Evolutionary conservation across 2,329 filamentous ascomycete genomes (phyloP).

Genomic region (Hypoxylon sp.): DNA sequence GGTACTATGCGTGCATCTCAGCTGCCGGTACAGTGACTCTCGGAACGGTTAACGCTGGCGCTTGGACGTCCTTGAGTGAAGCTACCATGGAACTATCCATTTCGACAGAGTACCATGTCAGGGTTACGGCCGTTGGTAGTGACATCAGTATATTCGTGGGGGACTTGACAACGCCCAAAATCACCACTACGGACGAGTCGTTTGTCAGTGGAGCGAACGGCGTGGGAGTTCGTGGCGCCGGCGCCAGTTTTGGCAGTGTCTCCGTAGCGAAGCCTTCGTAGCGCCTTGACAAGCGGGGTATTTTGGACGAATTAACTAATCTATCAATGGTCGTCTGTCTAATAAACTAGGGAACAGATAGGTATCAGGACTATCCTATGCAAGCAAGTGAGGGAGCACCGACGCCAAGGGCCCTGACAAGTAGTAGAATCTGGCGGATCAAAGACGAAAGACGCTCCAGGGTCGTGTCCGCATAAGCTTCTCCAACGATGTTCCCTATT

Average conservation of each 20-base stretch:
- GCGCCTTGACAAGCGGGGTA: no score
- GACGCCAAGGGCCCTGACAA: no score
- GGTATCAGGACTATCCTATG: no score
- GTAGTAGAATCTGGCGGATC: no score
- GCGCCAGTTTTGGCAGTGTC: constrained; percentile 40
- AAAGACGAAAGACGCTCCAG: no score
- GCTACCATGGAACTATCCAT: constrained; percentile 5
- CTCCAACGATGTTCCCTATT: no score
- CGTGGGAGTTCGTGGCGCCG: constrained; percentile 33
- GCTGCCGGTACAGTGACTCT: constrained; percentile 36
- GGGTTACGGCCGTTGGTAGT: constrained; percentile 38
- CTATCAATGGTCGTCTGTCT: no score
- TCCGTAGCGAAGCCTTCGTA: constrained; percentile 40
- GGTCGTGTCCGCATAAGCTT: no score
- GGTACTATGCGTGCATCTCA: constrained; percentile 43
- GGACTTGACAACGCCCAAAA: constrained; percentile 34
- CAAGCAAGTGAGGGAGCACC: no score
- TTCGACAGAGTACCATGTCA: constrained; percentile 35
- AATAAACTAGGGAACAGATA: no score
- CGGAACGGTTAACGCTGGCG: constrained; percentile 33
- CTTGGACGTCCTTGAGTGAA: constrained; percentile 26
- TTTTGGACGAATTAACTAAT: no score
- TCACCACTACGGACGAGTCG: constrained; percentile 34
- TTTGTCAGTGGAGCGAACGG: constrained; percentile 40
- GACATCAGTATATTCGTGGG: constrained; percentile 43